Base-by-base conservation (phyloP, 1,139 yeast species). In the Candida sp. region DNA sequence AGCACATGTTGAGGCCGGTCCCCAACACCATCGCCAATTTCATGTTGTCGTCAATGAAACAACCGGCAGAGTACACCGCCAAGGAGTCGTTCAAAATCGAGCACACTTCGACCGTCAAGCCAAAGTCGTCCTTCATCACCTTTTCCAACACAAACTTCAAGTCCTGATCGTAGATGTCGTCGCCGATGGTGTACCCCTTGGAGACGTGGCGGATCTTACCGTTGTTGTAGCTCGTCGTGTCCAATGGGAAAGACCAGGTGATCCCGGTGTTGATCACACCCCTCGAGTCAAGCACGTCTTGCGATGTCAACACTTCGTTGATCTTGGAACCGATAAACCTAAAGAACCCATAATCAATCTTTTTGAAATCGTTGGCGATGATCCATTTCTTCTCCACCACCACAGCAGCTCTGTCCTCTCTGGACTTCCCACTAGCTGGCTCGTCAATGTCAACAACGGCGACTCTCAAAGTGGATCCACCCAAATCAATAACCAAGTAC, bases 241-340 rank as follows among this genome's bases (percentile, higher is more conserved):
- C 66, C 47, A 83, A 67, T 0, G 88, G 86, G 61, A 83, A 83
- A 4, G 85, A 79, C 86, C 87, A 83, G n/a, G 84, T 75, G 43
- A 82, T 67, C 3, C 85, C 86, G 3, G 79, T 69, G 34, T 69
- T 67, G 32, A 81, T 70, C 2, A 54, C 42, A 3, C 53, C 50
- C 11, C 55, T 55, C 5, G 44, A 33, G 23, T 50, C 53, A 12
- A 74, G 62, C 9, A 68, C 59, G 11, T 51, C 27, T 58, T 77
- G 80, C 17, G 50, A 45, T 2, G 52, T 39, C 22, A 80, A 58
- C 12, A 72, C 69, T 39, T 72, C 72, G 7, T 54, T 47, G 31
- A 78, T 70, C 46, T 70, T 69, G 11, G 59, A 55, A 4, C 75
- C 79, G 28, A 81, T 70, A 63, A 68, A 69, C 42, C 63, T 61